Evolutionary conservation across 2,329 filamentous ascomycete genomes (phyloP).

Genomic region (Aspergillus persii): DNA sequence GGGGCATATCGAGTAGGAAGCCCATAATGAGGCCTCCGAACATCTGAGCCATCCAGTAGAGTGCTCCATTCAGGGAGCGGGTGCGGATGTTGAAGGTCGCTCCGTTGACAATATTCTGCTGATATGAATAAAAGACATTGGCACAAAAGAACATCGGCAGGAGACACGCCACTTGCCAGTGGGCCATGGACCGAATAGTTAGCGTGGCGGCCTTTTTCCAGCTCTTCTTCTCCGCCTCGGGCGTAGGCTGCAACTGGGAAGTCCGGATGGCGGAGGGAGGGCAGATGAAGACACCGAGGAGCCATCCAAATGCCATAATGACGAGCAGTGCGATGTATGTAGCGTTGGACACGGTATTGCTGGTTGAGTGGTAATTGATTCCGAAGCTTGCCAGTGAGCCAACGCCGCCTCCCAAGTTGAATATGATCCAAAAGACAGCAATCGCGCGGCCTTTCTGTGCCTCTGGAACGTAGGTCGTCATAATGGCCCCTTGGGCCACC

Average conservation of each 20-base stretch:
- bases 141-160: slow-evolving; percentile 56
- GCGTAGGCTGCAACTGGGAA: slow-evolving; percentile 36
- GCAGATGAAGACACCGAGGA: slow-evolving; percentile 49
- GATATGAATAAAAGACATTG: slow-evolving; percentile 58
- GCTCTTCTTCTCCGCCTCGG: slow-evolving; percentile 40
- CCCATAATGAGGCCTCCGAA: slow-evolving; percentile 50
- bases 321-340: slow-evolving; percentile 53
- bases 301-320: slow-evolving; percentile 52
- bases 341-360: slow-evolving; percentile 48
- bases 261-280: slow-evolving; percentile 45
- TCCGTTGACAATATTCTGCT: slow-evolving; percentile 57
- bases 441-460: slow-evolving; percentile 45
- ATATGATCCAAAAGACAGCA: slow-evolving; percentile 47
- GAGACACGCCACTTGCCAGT: slow-evolving; percentile 50
- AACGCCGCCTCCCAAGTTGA: slow-evolving; percentile 47
- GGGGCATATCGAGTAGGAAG: slow-evolving; percentile 39
- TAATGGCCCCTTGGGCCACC: slow-evolving; percentile 50
- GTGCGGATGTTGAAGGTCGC: slow-evolving; percentile 55
- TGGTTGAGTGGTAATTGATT: slow-evolving; percentile 42
- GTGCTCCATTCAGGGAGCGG: slow-evolving; percentile 54
- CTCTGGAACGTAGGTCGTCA: slow-evolving; percentile 48
- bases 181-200: slow-evolving; percentile 36
- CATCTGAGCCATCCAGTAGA: slow-evolving; percentile 60
- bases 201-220: slow-evolving; percentile 31
- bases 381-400: slow-evolving; percentile 47